phyloP scores from a whole-genome alignment of 2,329 filamentous ascomycete species.

The Botrytis medusae region DNA sequence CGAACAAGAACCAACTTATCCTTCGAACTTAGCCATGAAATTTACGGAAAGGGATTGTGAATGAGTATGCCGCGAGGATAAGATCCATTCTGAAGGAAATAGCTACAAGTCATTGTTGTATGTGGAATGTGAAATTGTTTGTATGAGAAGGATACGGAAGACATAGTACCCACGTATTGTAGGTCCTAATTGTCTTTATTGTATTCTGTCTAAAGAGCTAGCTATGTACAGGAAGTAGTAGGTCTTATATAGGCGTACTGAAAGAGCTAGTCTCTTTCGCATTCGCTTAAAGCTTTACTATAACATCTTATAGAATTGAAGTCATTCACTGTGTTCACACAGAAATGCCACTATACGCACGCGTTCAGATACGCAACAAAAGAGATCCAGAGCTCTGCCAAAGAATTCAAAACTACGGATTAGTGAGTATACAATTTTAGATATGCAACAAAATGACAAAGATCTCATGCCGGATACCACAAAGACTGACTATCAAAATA shows the following conservation, averaged over 20 bases:
- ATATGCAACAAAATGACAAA: neutral
- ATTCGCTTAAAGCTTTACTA: no score
- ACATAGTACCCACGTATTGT: no score
- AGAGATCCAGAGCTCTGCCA: neutral
- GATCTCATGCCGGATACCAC: neutral
- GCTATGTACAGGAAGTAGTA: no score
- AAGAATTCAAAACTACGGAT: neutral
- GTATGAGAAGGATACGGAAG: no score
- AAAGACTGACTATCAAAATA: no score
- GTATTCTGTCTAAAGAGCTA: no score
- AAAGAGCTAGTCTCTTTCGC: no score
- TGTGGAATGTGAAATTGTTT: neutral
- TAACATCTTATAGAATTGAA: no score
- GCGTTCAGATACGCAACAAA: neutral
- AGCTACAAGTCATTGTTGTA: neutral
- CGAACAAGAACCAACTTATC: neutral
- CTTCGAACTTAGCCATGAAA: neutral
- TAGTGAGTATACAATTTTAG: neutral
- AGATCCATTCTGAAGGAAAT: neutral
- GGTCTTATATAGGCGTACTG: no score
- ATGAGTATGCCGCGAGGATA: neutral
- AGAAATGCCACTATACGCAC: neutral
- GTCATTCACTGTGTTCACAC: no score
- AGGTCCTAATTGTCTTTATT: no score
- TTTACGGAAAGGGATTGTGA: fast-evolving